These are phyloP conservation scores for Mallotus japonicus DNA, from an alignment of 441 rosid genomes.

Conservation along the genomic window DNA sequence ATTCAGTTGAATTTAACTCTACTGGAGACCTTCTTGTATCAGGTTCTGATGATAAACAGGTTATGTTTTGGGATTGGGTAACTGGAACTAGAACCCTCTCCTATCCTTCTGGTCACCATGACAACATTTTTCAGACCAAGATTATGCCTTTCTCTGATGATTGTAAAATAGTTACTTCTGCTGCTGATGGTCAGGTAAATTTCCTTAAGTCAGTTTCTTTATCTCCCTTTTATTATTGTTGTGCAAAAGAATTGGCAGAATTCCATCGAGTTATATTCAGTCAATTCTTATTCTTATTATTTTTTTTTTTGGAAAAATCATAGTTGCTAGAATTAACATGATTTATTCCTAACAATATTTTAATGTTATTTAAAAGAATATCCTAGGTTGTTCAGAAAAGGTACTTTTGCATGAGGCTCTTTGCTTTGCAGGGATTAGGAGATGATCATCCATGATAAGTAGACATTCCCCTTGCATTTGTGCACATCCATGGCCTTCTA, in stretches of 20 bases:
- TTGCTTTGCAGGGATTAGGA: too few relatives aligned
- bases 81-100: constrained; percentile 30
- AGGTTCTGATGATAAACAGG: constrained; percentile 65
- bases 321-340: not conserved
- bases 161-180: constrained; percentile 51
- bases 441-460: too few relatives aligned
- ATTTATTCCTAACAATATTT: too few relatives aligned
- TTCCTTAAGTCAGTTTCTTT: not conserved
- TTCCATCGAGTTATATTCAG: too few relatives aligned
- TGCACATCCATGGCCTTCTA: too few relatives aligned
- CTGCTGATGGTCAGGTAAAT: constrained; percentile 69
- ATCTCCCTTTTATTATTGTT: too few relatives aligned
- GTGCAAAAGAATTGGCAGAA: not conserved
- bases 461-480: too few relatives aligned
- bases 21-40: constrained; percentile 59
- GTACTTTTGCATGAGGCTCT: not conserved
- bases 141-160: constrained; percentile 64
- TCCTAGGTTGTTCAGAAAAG: not conserved
- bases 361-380: too few relatives aligned
- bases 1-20: constrained; percentile 53
- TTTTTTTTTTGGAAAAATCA: too few relatives aligned
- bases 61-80: constrained; percentile 59
- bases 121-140: constrained; percentile 58
- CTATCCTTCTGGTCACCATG: constrained; percentile 56
- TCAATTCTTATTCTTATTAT: too few relatives aligned